A percentile compares a stretch with the other conserved stretches of the same genome.
These are phyloP conservation scores for Monosporascus sp. DNA, from an alignment of 2,329 filamentous ascomycete species.

Conservation along the genomic window DNA sequence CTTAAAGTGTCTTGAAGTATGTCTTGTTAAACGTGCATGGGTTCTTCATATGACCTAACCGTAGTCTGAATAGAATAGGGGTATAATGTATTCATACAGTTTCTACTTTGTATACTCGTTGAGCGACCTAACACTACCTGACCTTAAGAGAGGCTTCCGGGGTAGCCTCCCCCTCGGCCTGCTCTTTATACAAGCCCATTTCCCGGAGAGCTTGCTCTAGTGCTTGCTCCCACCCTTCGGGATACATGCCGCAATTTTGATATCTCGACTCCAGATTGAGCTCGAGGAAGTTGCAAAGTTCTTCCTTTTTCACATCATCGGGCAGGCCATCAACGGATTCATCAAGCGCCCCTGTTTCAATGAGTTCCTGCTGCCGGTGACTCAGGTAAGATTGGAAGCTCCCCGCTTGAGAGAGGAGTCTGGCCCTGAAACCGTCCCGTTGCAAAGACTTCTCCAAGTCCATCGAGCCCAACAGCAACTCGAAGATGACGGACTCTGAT, in stretches of 20 bases:
- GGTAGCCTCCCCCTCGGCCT: background rate
- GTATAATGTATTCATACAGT: background rate
- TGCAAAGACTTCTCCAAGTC: conserved; percentile 29
- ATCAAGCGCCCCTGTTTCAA: conserved; percentile 23
- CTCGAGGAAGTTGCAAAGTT: conserved; percentile 39
- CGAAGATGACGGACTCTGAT: conserved; percentile 40
- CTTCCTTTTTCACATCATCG: conserved; percentile 29
- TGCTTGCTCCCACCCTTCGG: background rate
- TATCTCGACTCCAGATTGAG: conserved; percentile 27
- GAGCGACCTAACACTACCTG: too few species aligned
- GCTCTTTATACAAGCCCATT: background rate
- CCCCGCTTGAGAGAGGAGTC: conserved; percentile 38
- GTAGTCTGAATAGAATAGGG: background rate
- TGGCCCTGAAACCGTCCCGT: conserved; percentile 25
- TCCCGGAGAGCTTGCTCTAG: background rate
- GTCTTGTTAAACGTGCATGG: too few species aligned
- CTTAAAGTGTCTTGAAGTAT: too few species aligned
- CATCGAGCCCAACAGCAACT: conserved; percentile 40
- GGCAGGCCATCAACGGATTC: conserved; percentile 27
- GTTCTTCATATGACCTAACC: background rate
- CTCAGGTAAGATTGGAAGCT: conserved; percentile 35
- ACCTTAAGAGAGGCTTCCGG: too few species aligned
- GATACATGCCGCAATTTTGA: background rate
- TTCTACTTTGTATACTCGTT: background rate
- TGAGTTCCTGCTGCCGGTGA: conserved; percentile 18